Evolutionary conservation across 2,329 filamentous ascomycete species (phyloP).

Genomic region (Hymenoscyphus infarciens): DNA sequence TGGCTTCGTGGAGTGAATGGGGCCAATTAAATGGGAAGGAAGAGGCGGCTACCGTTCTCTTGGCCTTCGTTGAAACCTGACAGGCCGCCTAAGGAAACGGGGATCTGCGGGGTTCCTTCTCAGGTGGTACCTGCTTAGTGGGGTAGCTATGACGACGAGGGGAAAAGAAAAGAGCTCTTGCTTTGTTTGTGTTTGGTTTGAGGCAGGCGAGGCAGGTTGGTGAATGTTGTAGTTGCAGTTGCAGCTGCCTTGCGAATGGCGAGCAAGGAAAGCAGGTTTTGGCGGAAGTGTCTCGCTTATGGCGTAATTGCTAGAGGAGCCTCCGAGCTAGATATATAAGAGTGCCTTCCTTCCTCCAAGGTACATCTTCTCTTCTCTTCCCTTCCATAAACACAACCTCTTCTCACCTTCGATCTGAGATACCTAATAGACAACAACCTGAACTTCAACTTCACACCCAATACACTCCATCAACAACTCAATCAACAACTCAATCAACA

Average conservation of each 20-base stretch:
- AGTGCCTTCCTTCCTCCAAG: neutral
- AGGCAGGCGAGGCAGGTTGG: neutral
- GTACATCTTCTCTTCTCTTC: neutral
- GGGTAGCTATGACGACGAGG: neutral
- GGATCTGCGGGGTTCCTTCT: neutral
- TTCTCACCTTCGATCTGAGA: neutral
- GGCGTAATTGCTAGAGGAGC: neutral
- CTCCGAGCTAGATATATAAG: neutral
- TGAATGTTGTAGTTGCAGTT: neutral
- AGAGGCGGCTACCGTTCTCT: neutral
- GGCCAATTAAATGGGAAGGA: neutral
- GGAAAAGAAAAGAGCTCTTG: neutral
- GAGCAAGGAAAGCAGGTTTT: conserved; percentile 5
- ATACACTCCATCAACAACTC: neutral
- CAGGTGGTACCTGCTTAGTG: neutral
- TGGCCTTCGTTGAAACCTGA: neutral
- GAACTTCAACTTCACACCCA: neutral
- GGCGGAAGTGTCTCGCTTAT: neutral
- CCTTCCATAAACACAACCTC: neutral
- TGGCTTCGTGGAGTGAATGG: neutral
- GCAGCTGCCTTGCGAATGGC: neutral
- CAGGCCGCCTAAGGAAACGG: neutral
- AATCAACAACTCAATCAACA: conserved; percentile 1
- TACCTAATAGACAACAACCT: neutral
- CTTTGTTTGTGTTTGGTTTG: neutral